Evolutionary conservation across 148 eudicot genomes (phyloP), one percentile per base, ranked within the genome.

Genomic region (Rhododendron ovatum): DNA sequence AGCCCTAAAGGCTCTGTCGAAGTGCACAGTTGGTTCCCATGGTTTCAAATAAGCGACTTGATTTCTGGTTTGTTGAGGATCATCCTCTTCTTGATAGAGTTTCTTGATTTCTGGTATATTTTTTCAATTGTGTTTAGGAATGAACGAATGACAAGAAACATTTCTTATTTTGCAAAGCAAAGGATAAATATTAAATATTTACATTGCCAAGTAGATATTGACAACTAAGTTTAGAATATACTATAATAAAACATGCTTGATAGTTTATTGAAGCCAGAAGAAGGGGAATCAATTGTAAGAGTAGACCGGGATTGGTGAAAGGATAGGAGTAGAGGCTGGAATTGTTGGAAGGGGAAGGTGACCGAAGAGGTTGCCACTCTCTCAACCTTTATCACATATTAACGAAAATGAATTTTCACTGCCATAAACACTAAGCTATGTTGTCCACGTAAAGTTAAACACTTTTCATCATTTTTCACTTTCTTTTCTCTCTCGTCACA

Each of bases 31-130:
- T 39, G 51, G 39, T 26, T 69, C 82, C 80, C 26, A 80, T 8
- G 50, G 18, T 37, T 86, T 35, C 35, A 15, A 45, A 33, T 17
- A 33, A 18, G 48, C 41, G 35, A 79, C 65, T 37, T 28, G 0
- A 35, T 81, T 86, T 53, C 81, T 33, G 87, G 84, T 71, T 30
- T 80, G 84, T 67, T 3, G 9, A 28, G 7, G 13, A 55, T 22
- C 8, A 13, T 43, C 43, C 2, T 37, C 28, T 24, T 59, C 17
- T 33, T 78, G 11, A 33, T 85, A 20, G 2, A 24, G 76, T 71
- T 71, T 57, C 63, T 57, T 57, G 24, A 57, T 4, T 18, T 57
- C 0, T 4, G 1, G 1, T 18, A 4, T 1, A 4, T 57, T 57
- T 57, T 57, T 17, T 2, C 24, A 18, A 18, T 57, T 57, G 7